These are phyloP conservation scores for Novymonas esmeraldas DNA, from an alignment of 208 protist genomes.

Conservation along the genomic window DNA sequence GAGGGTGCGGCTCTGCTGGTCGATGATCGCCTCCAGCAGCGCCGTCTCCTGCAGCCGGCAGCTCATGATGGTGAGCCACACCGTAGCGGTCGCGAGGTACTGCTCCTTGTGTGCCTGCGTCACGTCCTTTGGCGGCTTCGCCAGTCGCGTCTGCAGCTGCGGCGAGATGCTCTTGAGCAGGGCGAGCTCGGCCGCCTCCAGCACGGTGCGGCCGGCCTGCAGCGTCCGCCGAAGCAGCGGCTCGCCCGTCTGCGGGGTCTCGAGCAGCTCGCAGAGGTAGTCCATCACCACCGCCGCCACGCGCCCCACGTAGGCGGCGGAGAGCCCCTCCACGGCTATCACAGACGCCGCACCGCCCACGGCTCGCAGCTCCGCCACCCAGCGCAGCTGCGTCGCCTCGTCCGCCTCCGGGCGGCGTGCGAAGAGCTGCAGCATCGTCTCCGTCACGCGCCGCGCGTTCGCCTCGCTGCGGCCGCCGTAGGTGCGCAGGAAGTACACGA, in stretches of 20 bases:
- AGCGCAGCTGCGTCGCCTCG: conserved; percentile 60
- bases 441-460: conserved; percentile 61
- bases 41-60: conserved; percentile 83
- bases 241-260: conserved; percentile 66
- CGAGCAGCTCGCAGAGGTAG: conserved; percentile 73
- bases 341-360: conserved; percentile 74
- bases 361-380: conserved; percentile 61
- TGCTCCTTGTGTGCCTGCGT: conserved; percentile 80
- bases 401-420: conserved; percentile 36
- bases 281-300: conserved; percentile 62
- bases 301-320: conserved; percentile 51
- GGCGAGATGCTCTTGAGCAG: conserved; percentile 63
- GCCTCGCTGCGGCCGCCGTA: conserved; percentile 64
- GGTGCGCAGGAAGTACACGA: conserved; percentile 73
- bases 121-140: conserved; percentile 84
- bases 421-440: conserved; percentile 72
- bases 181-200: conserved; percentile 54
- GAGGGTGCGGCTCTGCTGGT: conserved; percentile 87
- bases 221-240: conserved; percentile 67
- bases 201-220: conserved; percentile 70
- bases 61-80: conserved; percentile 91
- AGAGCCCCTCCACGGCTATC: conserved; percentile 61
- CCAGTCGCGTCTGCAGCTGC: conserved; percentile 72
- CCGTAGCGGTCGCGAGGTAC: conserved; percentile 85
- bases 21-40: conserved; percentile 85